Evolutionary conservation across 208 protist species (phyloP).

Genomic region (Naegleria lovaniensis): DNA sequence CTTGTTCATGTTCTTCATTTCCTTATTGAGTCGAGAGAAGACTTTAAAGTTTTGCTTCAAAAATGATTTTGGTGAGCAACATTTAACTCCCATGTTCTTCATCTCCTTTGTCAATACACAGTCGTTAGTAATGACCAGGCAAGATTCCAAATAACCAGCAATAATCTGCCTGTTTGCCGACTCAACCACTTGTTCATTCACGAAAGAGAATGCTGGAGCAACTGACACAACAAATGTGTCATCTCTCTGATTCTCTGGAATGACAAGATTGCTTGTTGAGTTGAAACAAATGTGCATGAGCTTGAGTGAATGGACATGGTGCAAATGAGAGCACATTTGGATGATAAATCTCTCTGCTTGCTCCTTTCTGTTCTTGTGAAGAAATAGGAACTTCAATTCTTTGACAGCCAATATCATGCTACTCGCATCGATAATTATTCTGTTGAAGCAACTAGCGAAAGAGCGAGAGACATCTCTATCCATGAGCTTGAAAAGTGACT

Average conservation of each 20-base stretch:
- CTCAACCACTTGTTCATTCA: background rate
- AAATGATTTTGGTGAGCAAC: too few species aligned
- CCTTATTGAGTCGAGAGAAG: too few species aligned
- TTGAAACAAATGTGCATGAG: background rate
- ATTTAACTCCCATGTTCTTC: background rate
- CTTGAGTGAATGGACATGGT: background rate
- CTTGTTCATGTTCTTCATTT: too few species aligned
- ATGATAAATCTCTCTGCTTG: background rate
- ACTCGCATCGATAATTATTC: background rate
- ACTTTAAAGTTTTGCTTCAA: too few species aligned
- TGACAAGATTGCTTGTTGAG: background rate
- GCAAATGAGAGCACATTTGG: background rate
- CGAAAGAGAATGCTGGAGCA: background rate
- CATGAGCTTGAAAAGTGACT: too few species aligned
- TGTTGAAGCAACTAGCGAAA: too few species aligned
- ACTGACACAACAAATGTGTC: background rate
- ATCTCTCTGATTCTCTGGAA: background rate
- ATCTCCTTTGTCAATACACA: background rate
- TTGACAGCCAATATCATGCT: background rate
- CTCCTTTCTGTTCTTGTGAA: background rate
- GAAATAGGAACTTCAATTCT: background rate
- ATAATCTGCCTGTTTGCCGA: background rate
- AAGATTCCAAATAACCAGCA: background rate
- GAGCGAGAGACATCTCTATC: too few species aligned
- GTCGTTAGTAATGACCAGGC: background rate